Evolutionary conservation across 495 filamentous ascomycete genomes (phyloP).

Genomic region (Trichoderma asperelloides): DNA sequence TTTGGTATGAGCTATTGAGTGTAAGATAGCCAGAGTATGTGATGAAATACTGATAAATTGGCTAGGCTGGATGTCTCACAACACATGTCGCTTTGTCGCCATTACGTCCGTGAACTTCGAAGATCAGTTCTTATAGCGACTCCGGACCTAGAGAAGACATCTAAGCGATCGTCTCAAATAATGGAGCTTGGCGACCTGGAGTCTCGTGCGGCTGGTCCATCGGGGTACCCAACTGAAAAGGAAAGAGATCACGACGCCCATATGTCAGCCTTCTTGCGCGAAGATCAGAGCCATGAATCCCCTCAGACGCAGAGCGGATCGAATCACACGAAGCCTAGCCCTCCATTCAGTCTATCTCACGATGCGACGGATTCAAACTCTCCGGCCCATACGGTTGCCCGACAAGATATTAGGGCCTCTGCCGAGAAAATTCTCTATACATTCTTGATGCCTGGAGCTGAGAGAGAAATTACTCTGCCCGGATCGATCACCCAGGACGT

Average conservation of each 20-base stretch:
- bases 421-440: conserved; percentile 98
- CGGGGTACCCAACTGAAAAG: conserved; percentile 41
- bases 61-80: conserved; percentile 96
- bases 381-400: conserved; percentile 71
- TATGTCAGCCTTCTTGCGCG: conserved; percentile 81
- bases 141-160: conserved; percentile 77
- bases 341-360: conserved; percentile 42
- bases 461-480: conserved; percentile 89
- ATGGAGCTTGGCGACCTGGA: conserved; percentile 64
- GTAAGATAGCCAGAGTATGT: conserved; percentile 11
- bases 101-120: conserved; percentile 93
- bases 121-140: conserved; percentile 89
- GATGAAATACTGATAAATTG: conserved; percentile 10
- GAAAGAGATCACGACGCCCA: conserved; percentile 70
- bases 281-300: conserved; percentile 51
- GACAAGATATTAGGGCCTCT: conserved; percentile 80
- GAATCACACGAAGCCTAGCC: conserved; percentile 58
- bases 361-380: conserved; percentile 61
- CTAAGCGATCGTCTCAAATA: conserved; percentile 72
- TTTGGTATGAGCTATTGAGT: conserved; percentile 58
- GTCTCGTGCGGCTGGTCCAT: conserved; percentile 44
- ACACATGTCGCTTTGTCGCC: conserved; percentile 94
- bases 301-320: conserved; percentile 57
- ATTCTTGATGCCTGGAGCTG: conserved; percentile 81
- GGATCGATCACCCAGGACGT: conserved; percentile 76